These are phyloP conservation scores for Starmera stellimalicola DNA, from an alignment of 1,139 yeast genomes.

Conservation along the genomic window DNA sequence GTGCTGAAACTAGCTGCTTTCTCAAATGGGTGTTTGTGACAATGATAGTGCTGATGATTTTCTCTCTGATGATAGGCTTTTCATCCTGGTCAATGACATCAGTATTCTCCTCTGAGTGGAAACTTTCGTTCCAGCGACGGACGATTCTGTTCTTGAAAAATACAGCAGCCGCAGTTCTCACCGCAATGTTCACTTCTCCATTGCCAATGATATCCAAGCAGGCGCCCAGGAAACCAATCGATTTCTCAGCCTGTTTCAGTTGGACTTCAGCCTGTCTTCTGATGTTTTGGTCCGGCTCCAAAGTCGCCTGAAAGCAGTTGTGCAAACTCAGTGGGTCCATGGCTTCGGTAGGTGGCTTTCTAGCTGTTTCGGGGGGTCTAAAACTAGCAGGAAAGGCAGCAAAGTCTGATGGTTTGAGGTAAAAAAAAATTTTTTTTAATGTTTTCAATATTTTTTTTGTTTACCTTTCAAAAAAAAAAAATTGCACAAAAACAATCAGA, in stretches of 20 bases:
- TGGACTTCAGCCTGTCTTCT: conserved; percentile 65
- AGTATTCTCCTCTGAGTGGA: conserved; percentile 20
- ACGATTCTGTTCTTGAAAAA: conserved; percentile 73
- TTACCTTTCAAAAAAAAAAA: conserved; percentile 1
- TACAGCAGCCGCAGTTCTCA: conserved; percentile 76
- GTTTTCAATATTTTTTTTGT: conserved; percentile 1
- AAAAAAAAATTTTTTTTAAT: conserved; percentile 1
- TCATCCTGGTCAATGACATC: conserved; percentile 53
- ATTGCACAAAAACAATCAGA: no score
- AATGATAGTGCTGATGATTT: conserved; percentile 32
- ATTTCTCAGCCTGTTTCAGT: conserved; percentile 43
- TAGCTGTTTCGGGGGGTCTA: no score
- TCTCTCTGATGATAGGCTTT: conserved; percentile 59
- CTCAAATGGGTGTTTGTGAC: conserved; percentile 32
- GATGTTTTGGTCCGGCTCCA: conserved; percentile 53
- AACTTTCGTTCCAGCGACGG: conserved; percentile 46
- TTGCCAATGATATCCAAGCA: conserved; percentile 69
- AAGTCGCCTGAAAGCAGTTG: conserved; percentile 75
- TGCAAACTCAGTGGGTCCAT: conserved; percentile 67
- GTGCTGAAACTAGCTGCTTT: conserved; percentile 59
- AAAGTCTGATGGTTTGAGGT: no score
- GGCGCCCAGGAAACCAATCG: conserved; percentile 72
- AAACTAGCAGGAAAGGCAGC: no score
- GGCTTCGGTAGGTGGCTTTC: background rate
- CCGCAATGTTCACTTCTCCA: conserved; percentile 41